Conservation (phyloP, 371 early-diverging fungal species). For the Rhizopus microsporus region DNA sequence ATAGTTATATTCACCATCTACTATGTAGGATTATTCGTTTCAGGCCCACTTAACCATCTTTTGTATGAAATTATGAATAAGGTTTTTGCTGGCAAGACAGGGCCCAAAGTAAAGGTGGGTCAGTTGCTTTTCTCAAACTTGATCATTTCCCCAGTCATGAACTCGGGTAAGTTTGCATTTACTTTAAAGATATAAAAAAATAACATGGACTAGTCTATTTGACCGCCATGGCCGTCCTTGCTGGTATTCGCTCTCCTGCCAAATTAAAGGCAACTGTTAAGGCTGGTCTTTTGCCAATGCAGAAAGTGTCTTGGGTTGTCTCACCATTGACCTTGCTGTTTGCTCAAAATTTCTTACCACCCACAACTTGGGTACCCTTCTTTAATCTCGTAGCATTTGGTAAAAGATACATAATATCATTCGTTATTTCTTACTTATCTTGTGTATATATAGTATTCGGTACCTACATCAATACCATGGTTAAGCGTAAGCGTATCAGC, state of each 20-base stretch:
- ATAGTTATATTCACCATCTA: neutral
- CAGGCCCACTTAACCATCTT: slow-evolving; percentile 74
- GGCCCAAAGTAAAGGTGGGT: slow-evolving; percentile 54
- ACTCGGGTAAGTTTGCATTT: slow-evolving; percentile 55
- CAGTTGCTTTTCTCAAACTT: slow-evolving; percentile 71
- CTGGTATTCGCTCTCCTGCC: slow-evolving; percentile 62
- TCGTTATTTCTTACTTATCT: slow-evolving; percentile 1
- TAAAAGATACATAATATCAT: slow-evolving; percentile 25
- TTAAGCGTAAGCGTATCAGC: slow-evolving; percentile 65
- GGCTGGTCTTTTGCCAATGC: slow-evolving; percentile 67
- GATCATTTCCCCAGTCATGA: slow-evolving; percentile 78
- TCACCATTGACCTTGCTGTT: slow-evolving; percentile 75
- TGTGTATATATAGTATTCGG: slow-evolving; percentile 58
- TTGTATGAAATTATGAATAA: slow-evolving; percentile 68
- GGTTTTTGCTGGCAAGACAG: slow-evolving; percentile 64
- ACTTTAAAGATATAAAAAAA: too few species aligned
- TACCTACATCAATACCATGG: slow-evolving; percentile 78
- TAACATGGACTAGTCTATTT: slow-evolving; percentile 62
- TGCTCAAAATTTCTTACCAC: slow-evolving; percentile 77
- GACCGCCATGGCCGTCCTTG: slow-evolving; percentile 80
- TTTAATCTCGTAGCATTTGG: slow-evolving; percentile 82
- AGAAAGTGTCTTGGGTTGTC: slow-evolving; percentile 82
- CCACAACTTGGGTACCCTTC: slow-evolving; percentile 87
- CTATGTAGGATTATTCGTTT: slow-evolving; percentile 54
- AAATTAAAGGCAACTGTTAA: slow-evolving; percentile 59